phyloP scores from a whole-genome alignment of 2,329 filamentous ascomycete species.

The Fusarium robinianum region DNA sequence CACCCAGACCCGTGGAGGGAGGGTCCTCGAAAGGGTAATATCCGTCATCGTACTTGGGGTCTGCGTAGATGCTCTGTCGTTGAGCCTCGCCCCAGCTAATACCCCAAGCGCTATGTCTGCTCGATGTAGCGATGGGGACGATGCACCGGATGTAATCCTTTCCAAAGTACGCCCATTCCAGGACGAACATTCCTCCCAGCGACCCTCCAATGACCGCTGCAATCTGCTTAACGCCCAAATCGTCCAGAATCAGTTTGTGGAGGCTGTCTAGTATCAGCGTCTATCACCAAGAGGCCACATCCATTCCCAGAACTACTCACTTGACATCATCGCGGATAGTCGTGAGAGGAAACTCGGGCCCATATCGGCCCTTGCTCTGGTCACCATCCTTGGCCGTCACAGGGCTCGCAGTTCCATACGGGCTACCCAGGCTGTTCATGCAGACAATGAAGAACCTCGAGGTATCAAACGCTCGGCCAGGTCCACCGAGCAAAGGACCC shows the following conservation, averaged over 20 bases:
- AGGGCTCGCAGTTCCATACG: constrained; percentile 85
- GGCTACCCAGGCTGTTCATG: constrained; percentile 83
- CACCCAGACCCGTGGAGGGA: constrained; percentile 83
- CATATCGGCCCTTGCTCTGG: constrained; percentile 74
- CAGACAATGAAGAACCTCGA: constrained; percentile 85
- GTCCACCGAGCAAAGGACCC: constrained; percentile 78
- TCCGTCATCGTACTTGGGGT: constrained; percentile 97
- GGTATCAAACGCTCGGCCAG: constrained; percentile 78
- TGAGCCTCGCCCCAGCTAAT: constrained; percentile 92
- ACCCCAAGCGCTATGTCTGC: constrained; percentile 84
- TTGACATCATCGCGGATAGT: constrained; percentile 95
- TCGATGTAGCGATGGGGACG: constrained; percentile 84
- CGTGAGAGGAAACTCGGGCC: constrained; percentile 93
- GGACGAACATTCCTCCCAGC: constrained; percentile 87
- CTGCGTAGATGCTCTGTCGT: constrained; percentile 92
- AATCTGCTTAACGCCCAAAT: constrained; percentile 77
- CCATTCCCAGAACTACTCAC: constrained; percentile 52
- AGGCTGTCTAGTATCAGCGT: constrained; percentile 53
- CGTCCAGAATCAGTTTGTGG: constrained; percentile 79
- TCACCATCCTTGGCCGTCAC: constrained; percentile 88
- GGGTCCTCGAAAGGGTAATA: constrained; percentile 91
- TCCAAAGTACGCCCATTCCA: constrained; percentile 91
- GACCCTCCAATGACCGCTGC: constrained; percentile 82
- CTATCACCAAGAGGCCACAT: neutral
- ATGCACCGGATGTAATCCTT: constrained; percentile 80